Evolutionary conservation across 768 basidiomycete species (phyloP).

Genomic region (Amyloporia xantha): DNA sequence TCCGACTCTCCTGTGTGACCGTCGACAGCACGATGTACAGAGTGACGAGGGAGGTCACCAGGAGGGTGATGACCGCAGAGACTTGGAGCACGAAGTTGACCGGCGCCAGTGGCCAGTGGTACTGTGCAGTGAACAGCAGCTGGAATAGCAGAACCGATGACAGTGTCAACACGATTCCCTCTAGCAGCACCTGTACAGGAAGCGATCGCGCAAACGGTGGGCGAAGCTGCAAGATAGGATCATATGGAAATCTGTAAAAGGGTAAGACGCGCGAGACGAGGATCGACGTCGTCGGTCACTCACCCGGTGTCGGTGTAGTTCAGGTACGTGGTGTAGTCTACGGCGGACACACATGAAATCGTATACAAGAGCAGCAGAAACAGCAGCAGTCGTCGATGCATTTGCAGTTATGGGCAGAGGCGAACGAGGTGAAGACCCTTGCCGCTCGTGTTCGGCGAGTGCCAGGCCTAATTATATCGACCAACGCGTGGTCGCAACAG

Average conservation of each 20-base stretch:
- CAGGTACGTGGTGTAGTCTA: not conserved
- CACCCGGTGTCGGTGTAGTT: not conserved
- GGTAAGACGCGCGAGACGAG: too few relatives aligned
- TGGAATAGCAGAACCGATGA: slow-evolving; percentile 83
- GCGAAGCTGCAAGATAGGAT: slow-evolving; percentile 75
- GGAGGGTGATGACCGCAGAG: slow-evolving; percentile 71
- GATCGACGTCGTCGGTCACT: too few relatives aligned
- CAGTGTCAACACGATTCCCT: slow-evolving; percentile 80
- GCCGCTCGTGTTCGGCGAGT: not conserved
- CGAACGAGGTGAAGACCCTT: not conserved
- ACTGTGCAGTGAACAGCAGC: slow-evolving; percentile 90
- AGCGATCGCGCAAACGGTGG: slow-evolving; percentile 84
- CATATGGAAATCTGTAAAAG: slow-evolving; percentile 27
- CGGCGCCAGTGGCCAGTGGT: slow-evolving; percentile 90
- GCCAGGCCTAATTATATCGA: not conserved
- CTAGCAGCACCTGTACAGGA: slow-evolving; percentile 84
- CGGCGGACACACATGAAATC: not conserved
- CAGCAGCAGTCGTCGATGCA: not conserved
- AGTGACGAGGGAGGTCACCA: slow-evolving; percentile 72
- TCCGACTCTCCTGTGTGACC: slow-evolving; percentile 52
- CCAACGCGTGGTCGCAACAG: too few relatives aligned
- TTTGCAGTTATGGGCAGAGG: not conserved
- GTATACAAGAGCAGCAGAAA: not conserved
- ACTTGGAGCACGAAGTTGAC: slow-evolving; percentile 90
- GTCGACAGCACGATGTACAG: slow-evolving; percentile 66